phyloP scores from a whole-genome alignment of 352 stramenopile species.

The Phytophthora macrochlamydospora region DNA sequence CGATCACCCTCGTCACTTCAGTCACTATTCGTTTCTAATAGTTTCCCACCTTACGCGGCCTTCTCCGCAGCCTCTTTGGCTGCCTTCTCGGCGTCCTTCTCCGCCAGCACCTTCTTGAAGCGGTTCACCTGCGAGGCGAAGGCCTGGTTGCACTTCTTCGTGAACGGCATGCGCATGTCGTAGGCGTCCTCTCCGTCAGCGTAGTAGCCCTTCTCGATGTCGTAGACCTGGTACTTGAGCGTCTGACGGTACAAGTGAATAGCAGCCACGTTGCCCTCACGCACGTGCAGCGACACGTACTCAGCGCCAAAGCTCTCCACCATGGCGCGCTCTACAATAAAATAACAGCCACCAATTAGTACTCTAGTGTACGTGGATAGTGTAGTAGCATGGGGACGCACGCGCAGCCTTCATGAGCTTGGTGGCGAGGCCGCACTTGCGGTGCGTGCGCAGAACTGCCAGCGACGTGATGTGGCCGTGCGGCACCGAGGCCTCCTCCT shows the following conservation, averaged over 20 bases:
- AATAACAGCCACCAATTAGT: too few relatives aligned
- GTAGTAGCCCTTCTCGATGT: slow-evolving; percentile 99
- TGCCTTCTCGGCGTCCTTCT: slow-evolving; percentile 61
- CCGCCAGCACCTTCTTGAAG: slow-evolving; percentile 79
- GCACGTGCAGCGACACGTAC: slow-evolving; percentile 99
- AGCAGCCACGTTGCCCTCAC: slow-evolving; percentile 97
- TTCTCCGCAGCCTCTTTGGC: slow-evolving; percentile 19
- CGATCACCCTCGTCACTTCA: slow-evolving; percentile 26
- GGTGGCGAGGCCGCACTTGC: slow-evolving; percentile 97
- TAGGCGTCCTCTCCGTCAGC: slow-evolving; percentile 99
- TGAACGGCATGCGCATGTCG: slow-evolving; percentile 97
- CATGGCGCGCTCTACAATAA: slow-evolving; percentile 91
- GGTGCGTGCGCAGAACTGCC: slow-evolving; percentile 96
- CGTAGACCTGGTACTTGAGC: slow-evolving; percentile 97
- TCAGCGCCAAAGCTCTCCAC: slow-evolving; percentile 97
- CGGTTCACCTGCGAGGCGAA: slow-evolving; percentile 85
- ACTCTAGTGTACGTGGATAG: neutral
- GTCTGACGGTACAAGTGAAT: slow-evolving; percentile 99
- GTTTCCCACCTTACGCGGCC: slow-evolving; percentile 3
- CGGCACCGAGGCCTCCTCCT: slow-evolving; percentile 85
- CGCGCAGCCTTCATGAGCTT: slow-evolving; percentile 97
- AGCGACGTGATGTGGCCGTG: slow-evolving; percentile 99
- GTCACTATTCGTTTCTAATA: slow-evolving; percentile 27
- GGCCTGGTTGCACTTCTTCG: slow-evolving; percentile 87
- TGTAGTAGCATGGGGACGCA: slow-evolving; percentile 36